A percentile compares a stretch with the other conserved stretches of the same genome.
Evolutionary conservation across 2,329 filamentous ascomycete genomes (phyloP).

Genomic region (Coniella lustricola): DNA sequence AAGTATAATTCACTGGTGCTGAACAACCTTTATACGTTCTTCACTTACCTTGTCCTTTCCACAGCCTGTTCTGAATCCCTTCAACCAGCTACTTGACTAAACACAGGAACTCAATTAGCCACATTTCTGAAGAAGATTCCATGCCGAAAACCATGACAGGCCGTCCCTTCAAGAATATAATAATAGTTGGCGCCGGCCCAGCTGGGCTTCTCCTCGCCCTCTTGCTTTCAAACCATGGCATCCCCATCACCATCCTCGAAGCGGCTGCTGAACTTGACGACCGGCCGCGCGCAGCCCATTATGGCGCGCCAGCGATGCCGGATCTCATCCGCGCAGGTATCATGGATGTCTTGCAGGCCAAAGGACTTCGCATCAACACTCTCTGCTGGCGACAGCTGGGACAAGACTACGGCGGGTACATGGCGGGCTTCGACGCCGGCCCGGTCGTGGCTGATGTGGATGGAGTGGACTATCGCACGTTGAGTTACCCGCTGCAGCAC

Average conservation of each 20-base stretch:
- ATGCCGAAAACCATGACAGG: slow-evolving; percentile 5
- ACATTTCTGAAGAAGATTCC: too few species aligned
- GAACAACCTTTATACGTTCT: too few species aligned
- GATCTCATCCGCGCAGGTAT: slow-evolving; percentile 54
- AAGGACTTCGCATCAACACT: slow-evolving; percentile 31
- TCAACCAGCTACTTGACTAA: too few species aligned
- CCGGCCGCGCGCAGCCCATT: slow-evolving; percentile 56
- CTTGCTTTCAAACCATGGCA: slow-evolving; percentile 44
- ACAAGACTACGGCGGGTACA: slow-evolving; percentile 27
- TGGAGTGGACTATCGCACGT: slow-evolving; percentile 33
- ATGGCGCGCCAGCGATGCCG: slow-evolving; percentile 50
- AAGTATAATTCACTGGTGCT: too few species aligned
- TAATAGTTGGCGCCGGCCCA: slow-evolving; percentile 44
- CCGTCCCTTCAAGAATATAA: slow-evolving; percentile 19
- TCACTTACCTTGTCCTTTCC: too few species aligned
- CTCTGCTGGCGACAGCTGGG: slow-evolving; percentile 34
- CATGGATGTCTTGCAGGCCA: slow-evolving; percentile 35
- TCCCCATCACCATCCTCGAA: slow-evolving; percentile 49
- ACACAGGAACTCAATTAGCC: too few species aligned
- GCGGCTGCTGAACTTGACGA: slow-evolving; percentile 46
- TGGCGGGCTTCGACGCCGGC: slow-evolving; percentile 32
- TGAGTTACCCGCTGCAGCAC: slow-evolving; percentile 35
- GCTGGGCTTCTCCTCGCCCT: slow-evolving; percentile 43
- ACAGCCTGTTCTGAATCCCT: too few species aligned
- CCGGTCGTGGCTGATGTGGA: slow-evolving; percentile 28